Percentiles rank a stretch among this genome's conserved stretches.
These are phyloP conservation scores for Leccinum boreale DNA, from an alignment of 768 basidiomycete species.

Conservation along the genomic window DNA sequence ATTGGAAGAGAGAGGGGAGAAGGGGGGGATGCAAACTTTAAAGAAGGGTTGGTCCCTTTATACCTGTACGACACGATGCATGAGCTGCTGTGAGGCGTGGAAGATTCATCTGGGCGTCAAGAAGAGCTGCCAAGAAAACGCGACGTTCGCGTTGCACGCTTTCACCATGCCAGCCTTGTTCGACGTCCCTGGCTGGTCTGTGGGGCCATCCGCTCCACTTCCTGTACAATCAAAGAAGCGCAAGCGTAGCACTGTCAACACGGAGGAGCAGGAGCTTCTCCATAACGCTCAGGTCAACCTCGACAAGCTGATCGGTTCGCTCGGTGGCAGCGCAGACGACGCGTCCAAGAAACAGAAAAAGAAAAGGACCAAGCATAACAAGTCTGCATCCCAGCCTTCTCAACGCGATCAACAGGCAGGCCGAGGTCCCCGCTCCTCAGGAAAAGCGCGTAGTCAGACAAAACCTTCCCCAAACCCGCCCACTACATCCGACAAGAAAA, in stretches of 20 bases:
- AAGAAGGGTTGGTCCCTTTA: constrained; percentile 8
- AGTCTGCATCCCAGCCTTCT: constrained; percentile 4
- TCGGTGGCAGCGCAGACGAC: constrained; percentile 32
- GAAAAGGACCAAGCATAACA: constrained; percentile 1
- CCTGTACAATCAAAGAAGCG: constrained; percentile 40
- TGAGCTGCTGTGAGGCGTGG: constrained; percentile 14
- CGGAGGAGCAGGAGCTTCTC: constrained; percentile 36
- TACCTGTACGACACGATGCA: constrained; percentile 17
- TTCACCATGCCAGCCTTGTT: constrained; percentile 41
- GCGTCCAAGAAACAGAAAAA: constrained; percentile 20
- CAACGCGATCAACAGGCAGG: constrained; percentile 4
- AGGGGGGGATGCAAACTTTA: not conserved
- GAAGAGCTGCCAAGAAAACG: constrained; percentile 11
- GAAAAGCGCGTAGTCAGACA: not conserved
- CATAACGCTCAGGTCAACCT: constrained; percentile 48
- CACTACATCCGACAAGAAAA: not conserved
- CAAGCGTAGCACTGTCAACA: constrained; percentile 50
- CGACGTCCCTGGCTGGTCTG: constrained; percentile 68
- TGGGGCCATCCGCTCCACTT: constrained; percentile 40
- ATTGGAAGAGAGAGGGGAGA: not conserved
- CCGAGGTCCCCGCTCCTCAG: not conserved
- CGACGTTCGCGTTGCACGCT: constrained; percentile 18
- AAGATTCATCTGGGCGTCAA: constrained; percentile 2
- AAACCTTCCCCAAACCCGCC: constrained; percentile 13
- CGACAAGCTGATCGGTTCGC: constrained; percentile 56